These are phyloP conservation scores for Colletotrichum echinochloae DNA, from an alignment of 2,329 filamentous ascomycete species.

Conservation along the genomic window DNA sequence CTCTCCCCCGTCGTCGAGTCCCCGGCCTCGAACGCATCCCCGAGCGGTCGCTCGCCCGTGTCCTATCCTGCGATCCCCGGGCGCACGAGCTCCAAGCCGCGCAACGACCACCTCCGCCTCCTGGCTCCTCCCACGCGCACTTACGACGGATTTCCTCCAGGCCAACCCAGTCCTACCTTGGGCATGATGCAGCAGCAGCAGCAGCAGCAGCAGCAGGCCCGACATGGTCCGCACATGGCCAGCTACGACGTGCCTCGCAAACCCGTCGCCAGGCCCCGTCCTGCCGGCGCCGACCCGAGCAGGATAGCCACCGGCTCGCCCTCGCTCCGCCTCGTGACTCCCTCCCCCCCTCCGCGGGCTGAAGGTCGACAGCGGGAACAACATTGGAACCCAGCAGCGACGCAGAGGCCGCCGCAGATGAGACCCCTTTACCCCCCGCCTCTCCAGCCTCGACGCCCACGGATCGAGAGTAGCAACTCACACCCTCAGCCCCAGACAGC, in stretches of 20 bases:
- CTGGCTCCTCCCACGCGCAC: constrained; percentile 51
- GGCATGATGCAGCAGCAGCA: constrained; percentile 48
- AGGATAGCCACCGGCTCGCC: constrained; percentile 45
- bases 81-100: constrained; percentile 32
- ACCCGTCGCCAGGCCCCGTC: constrained; percentile 25
- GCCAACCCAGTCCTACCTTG: constrained; percentile 58
- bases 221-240: constrained; percentile 36
- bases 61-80: constrained; percentile 49
- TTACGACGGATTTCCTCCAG: constrained; percentile 50
- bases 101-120: constrained; percentile 46
- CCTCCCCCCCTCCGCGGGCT: constrained; percentile 45
- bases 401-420: constrained; percentile 34
- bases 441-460: constrained; percentile 29
- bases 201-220: constrained; percentile 35
- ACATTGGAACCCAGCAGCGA: constrained; percentile 1
- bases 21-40: constrained; percentile 48
- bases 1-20: constrained; percentile 65
- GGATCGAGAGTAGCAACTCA: constrained; percentile 24
- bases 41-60: constrained; percentile 49
- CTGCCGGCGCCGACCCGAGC: constrained; percentile 21
- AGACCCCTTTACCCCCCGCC: constrained; percentile 35
- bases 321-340: constrained; percentile 54
- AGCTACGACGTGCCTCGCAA: constrained; percentile 38
- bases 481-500: constrained; percentile 30
- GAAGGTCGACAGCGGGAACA: constrained; percentile 22